Base-by-base conservation (phyloP, 2,329 filamentous ascomycete species). In the Fonsecaea multimorphosa region DNA sequence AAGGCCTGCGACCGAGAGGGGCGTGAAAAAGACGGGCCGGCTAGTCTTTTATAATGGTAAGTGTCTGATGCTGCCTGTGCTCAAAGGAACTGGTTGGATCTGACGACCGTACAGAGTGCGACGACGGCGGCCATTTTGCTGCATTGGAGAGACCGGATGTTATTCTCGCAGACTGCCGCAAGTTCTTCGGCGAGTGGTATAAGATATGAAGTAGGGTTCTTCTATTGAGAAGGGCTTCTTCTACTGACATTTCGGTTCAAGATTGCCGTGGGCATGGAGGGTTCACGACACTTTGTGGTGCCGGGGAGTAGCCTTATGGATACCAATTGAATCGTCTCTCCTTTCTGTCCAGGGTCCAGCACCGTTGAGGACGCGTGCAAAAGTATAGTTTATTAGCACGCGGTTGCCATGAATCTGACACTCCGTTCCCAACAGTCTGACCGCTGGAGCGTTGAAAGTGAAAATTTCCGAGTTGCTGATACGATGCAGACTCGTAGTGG, bases 51-150 rank as follows among this genome's bases (percentile, higher is more conserved):
- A 77, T 24, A 72, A 61, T 32, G 63, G 46, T 56, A 22, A 38
- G 61, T 58, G 44, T 16, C 32, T 61, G 1, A 5, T 4, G 7
- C 8, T 7, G 16, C 12, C 6, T 32, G 3, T 8, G 3, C 9
- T 16, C 22, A 7, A 24, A 56, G 16, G 12, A 44, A 19, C 6
- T 22, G 9, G 2, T 16, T n/a, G 4, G n/a, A 14, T 38, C 31
- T 54, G 9, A 49, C 46, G 4, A 55, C 34, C 9, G 7, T 34
- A 2, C 51, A 68, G 55, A 53, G 51, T 71, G 51, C 6, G 74
- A 78, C 40, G 69, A 65, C 36, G 77, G 77, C 22, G 77, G 77
- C 2, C 77, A 79, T 71, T 79, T 79, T 72, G 77, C 77, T 29
- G 78, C 78, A 2, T 74, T 58, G 52, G 72, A 74, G 61, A 54